These are phyloP conservation scores for Hysterangium stoloniferum DNA, from an alignment of 768 basidiomycete species.

Conservation along the genomic window DNA sequence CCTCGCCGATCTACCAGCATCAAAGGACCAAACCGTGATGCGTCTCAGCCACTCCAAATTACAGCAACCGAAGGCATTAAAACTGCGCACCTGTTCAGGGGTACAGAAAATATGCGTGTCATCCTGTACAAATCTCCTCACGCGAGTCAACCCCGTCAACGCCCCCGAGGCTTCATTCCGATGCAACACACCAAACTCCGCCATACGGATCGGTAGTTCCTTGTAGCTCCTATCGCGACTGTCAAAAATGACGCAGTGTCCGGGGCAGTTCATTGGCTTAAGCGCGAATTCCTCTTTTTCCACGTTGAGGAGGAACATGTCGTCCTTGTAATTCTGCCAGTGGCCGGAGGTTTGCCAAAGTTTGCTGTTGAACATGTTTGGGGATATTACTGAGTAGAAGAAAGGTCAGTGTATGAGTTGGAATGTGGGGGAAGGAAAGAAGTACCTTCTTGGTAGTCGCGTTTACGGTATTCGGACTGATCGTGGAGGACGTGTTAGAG, in stretches of 20 bases:
- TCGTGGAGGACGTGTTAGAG: slow-evolving; percentile 2
- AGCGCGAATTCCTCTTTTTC: slow-evolving; percentile 96
- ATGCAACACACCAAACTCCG: slow-evolving; percentile 96
- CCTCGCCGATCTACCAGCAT: slow-evolving; percentile 62
- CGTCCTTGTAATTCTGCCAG: slow-evolving; percentile 96
- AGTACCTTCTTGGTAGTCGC: slow-evolving; percentile 89
- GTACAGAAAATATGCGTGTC: slow-evolving; percentile 99
- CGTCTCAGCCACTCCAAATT: neutral
- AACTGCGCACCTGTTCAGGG: slow-evolving; percentile 60
- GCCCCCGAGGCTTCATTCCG: slow-evolving; percentile 95
- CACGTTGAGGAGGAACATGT: slow-evolving; percentile 91
- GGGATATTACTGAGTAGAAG: slow-evolving; percentile 89
- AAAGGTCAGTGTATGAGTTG: too few relatives aligned
- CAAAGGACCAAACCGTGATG: slow-evolving; percentile 7
- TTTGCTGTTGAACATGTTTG: slow-evolving; percentile 94
- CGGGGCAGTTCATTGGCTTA: slow-evolving; percentile 99
- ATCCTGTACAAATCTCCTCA: slow-evolving; percentile 93
- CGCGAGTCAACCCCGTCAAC: slow-evolving; percentile 85
- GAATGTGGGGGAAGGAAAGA: neutral
- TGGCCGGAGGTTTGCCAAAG: slow-evolving; percentile 98
- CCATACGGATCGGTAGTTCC: slow-evolving; percentile 95
- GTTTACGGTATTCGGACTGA: slow-evolving; percentile 87
- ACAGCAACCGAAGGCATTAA: too few relatives aligned
- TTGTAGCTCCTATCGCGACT: slow-evolving; percentile 89
- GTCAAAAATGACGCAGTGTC: slow-evolving; percentile 94